Evolutionary conservation across 2,329 filamentous ascomycete genomes (phyloP).

Genomic region (Diplodia intermedia): DNA sequence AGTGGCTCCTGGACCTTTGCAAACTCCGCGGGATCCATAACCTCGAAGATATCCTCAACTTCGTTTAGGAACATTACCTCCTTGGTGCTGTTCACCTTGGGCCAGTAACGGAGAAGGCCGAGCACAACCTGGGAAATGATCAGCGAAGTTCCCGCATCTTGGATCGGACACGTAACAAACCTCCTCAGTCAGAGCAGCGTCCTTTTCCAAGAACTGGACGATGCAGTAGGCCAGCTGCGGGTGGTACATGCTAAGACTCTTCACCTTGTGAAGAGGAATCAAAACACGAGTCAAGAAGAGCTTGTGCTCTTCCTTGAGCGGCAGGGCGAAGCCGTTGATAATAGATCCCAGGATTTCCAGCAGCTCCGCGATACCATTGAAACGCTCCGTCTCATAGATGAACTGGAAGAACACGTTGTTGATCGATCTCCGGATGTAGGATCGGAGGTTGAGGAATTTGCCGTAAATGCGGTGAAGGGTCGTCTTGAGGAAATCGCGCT

Average conservation of each 20-base stretch:
- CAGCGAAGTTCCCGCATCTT: slow-evolving; percentile 32
- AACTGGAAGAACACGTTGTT: slow-evolving; percentile 99
- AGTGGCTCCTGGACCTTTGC: slow-evolving; percentile 97
- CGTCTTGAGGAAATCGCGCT: slow-evolving; percentile 97
- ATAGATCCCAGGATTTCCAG: slow-evolving; percentile 97
- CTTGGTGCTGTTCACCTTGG: slow-evolving; percentile 99
- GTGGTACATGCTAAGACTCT: slow-evolving; percentile 99
- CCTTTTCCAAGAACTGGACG: slow-evolving; percentile 97
- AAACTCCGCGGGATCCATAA: slow-evolving; percentile 98
- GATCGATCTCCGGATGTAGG: slow-evolving; percentile 96
- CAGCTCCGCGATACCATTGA: slow-evolving; percentile 97
- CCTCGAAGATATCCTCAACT: slow-evolving; percentile 98
- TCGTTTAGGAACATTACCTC: slow-evolving; percentile 99
- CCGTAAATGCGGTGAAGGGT: slow-evolving; percentile 98
- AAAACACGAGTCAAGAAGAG: slow-evolving; percentile 93
- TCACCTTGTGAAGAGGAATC: slow-evolving; percentile 95
- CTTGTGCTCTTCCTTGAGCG: slow-evolving; percentile 98
- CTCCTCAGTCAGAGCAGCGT: slow-evolving; percentile 95
- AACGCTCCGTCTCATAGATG: slow-evolving; percentile 96
- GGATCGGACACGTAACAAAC: slow-evolving; percentile 56
- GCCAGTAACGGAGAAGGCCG: slow-evolving; percentile 94
- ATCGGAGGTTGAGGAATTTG: slow-evolving; percentile 96
- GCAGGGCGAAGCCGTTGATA: slow-evolving; percentile 97
- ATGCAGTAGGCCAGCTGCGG: slow-evolving; percentile 98
- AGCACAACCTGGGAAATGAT: slow-evolving; percentile 74